Conservation (phyloP, 2,329 filamentous ascomycete species). For the Monilinia laxa region DNA sequence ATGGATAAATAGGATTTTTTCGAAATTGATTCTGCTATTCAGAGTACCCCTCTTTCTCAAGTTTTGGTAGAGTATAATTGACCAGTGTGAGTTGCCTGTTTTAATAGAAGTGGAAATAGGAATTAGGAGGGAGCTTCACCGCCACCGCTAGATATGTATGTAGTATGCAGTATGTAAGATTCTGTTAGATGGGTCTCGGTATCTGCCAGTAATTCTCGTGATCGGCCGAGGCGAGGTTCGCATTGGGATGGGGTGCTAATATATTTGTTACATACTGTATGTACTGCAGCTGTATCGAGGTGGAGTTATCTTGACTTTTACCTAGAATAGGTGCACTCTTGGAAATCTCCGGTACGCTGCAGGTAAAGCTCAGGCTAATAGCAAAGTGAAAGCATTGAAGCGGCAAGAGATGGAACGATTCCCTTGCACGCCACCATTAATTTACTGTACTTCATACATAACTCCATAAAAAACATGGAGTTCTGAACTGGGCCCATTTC, state of each 20-base stretch:
- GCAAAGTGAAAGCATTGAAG: not conserved
- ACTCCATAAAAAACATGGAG: not conserved
- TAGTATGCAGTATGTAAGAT: slow-evolving; percentile 6
- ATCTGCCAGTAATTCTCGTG: slow-evolving; percentile 17
- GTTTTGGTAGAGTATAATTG: not conserved
- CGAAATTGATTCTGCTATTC: slow-evolving; percentile 1
- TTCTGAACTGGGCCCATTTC: slow-evolving; percentile 1
- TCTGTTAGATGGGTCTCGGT: slow-evolving; percentile 9
- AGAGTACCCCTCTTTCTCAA: not conserved
- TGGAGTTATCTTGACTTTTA: slow-evolving; percentile 9
- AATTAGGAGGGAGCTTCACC: slow-evolving; percentile 7
- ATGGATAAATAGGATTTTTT: not conserved
- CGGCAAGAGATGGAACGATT: slow-evolving; percentile 1
- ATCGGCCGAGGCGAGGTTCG: slow-evolving; percentile 12
- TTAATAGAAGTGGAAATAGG: not conserved
- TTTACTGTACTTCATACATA: not conserved
- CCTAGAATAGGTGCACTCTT: too few species aligned
- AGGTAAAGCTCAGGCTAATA: not conserved
- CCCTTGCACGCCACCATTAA: not conserved
- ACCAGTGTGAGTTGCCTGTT: not conserved
- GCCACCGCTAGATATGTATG: slow-evolving; percentile 14
- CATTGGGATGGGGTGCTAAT: slow-evolving; percentile 8
- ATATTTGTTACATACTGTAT: slow-evolving; percentile 13
- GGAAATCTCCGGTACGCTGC: not conserved
- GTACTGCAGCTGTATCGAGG: slow-evolving; percentile 8